Conservation (phyloP, 1,139 yeast genomes). For the Candida gigantensis region DNA sequence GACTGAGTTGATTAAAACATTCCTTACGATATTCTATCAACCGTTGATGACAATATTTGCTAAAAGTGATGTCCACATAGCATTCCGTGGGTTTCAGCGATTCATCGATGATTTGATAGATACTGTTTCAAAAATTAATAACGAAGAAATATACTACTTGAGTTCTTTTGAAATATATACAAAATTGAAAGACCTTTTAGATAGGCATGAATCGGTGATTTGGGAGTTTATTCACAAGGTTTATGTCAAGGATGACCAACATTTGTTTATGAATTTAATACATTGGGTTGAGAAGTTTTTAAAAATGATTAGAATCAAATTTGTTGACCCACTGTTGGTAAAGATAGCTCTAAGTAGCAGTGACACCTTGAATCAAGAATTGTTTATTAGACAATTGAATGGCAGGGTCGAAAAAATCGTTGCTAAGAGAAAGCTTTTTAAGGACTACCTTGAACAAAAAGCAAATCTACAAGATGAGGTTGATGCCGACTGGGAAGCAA, state of each 20-base stretch:
- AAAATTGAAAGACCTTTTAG: conserved; percentile 61
- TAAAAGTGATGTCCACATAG: conserved; percentile 73
- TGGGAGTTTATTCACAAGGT: conserved; percentile 77
- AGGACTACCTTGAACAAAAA: conserved; percentile 31
- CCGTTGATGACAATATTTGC: conserved; percentile 79
- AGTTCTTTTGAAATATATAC: conserved; percentile 59
- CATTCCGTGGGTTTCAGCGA: conserved; percentile 68
- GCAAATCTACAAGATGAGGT: conserved; percentile 31
- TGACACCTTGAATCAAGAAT: conserved; percentile 20
- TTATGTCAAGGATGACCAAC: conserved; percentile 70
- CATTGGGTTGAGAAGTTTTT: conserved; percentile 66
- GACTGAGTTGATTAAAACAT: conserved; percentile 66
- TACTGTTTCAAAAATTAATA: conserved; percentile 46
- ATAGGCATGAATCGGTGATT: conserved; percentile 67
- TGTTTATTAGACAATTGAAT: conserved; percentile 34
- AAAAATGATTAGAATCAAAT: conserved; percentile 59
- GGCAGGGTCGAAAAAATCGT: conserved; percentile 29
- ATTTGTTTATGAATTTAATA: conserved; percentile 67
- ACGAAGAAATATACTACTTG: conserved; percentile 49
- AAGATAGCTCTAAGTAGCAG: conserved; percentile 37
- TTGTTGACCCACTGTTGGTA: conserved; percentile 49
- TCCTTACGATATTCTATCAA: conserved; percentile 77
- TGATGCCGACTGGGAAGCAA: conserved; percentile 49
- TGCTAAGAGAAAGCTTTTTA: conserved; percentile 34
- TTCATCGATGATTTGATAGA: conserved; percentile 72